Base-by-base conservation (phyloP, 768 basidiomycete species). In the Naganishia kalamii region DNA sequence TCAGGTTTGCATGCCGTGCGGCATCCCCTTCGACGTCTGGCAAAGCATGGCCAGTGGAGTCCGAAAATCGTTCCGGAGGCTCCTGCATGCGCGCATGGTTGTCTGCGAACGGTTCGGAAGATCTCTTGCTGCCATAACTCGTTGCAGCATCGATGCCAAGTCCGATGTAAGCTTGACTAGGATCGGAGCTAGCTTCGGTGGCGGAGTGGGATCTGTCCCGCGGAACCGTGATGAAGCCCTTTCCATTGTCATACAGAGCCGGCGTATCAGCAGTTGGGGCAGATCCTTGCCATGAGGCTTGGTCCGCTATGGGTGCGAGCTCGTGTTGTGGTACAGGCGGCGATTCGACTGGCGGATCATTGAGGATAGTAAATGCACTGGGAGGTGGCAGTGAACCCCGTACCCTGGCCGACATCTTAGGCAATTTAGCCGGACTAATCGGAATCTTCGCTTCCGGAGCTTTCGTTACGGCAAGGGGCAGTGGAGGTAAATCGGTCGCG, bases 1-100 rank as follows among this genome's bases (percentile, higher is more conserved):
- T 81, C 72, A 79, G 77, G 63, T 72, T 75, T 3, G 77, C 78
- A 46, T 77, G 75, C 64, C 70, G 68, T 0, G 74, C 72, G 13
- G 75, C 75, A 59, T 77, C 75, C 30, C 66, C 66, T 23, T 72
- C 71, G 63, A 17, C 32, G 43, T 64, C 63, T 25, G 50, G 21
- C 41, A 35, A 37, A n/a, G 35, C 54, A 23, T 37, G 54, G 12
- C 33, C 40, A 4, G 29, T 15, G 11, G 54, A 40, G 37, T 40
- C 35, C 8, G 40, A 8, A 13, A 25, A 57, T 12, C 54, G 54
- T 25, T 57, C 54, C 19, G 35, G 40, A 6, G 37, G 35, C 19
- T 21, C 40, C 21, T 35, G n/a, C 13, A 25, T 23, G 17, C 27
- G 35, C 27, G 21, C 54, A 23, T 23, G 35, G 8, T n/a, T 10